Evolutionary conservation across 1,284 basidiomycete genomes (phyloP).

Genomic region (Exsudoporus floridanus): DNA sequence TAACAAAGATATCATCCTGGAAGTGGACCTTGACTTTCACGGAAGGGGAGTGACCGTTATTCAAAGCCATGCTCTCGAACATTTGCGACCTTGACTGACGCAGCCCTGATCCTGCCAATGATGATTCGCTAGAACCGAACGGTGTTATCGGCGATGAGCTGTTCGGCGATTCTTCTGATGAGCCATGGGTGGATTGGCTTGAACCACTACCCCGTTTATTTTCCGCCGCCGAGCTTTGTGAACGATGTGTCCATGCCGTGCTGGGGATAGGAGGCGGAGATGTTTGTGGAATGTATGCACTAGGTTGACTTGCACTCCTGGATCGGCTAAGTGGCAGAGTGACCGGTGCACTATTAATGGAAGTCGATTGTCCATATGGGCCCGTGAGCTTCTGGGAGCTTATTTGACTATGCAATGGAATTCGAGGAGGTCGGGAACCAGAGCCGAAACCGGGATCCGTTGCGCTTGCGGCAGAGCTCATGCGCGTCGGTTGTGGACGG

Average conservation of each 20-base stretch:
- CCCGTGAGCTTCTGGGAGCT: slow-evolving; percentile 63
- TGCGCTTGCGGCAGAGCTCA: slow-evolving; percentile 44
- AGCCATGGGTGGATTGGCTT: slow-evolving; percentile 70
- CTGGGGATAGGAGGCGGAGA: slow-evolving; percentile 59
- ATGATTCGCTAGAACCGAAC: slow-evolving; percentile 82
- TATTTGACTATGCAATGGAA: slow-evolving; percentile 65
- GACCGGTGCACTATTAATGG: slow-evolving; percentile 24
- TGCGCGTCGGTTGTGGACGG: slow-evolving; percentile 50
- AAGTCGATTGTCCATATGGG: slow-evolving; percentile 47
- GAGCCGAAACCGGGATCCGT: slow-evolving; percentile 55
- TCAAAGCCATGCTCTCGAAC: slow-evolving; percentile 43
- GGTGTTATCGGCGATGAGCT: slow-evolving; percentile 80
- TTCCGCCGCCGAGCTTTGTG: slow-evolving; percentile 48
- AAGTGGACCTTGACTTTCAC: slow-evolving; percentile 89
- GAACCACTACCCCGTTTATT: slow-evolving; percentile 76
- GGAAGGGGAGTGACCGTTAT: slow-evolving; percentile 37
- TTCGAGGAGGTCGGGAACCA: slow-evolving; percentile 43
- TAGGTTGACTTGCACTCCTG: slow-evolving; percentile 75
- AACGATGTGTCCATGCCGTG: slow-evolving; percentile 53
- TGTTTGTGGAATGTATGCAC: slow-evolving; percentile 58
- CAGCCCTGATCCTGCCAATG: slow-evolving; percentile 53
- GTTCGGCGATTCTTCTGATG: slow-evolving; percentile 78
- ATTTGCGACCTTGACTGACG: slow-evolving; percentile 55
- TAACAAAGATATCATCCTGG: slow-evolving; percentile 88
- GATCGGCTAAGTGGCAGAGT: slow-evolving; percentile 50